phyloP scores from a whole-genome alignment of 208 protist genomes.

The Leishmania braziliensis region DNA sequence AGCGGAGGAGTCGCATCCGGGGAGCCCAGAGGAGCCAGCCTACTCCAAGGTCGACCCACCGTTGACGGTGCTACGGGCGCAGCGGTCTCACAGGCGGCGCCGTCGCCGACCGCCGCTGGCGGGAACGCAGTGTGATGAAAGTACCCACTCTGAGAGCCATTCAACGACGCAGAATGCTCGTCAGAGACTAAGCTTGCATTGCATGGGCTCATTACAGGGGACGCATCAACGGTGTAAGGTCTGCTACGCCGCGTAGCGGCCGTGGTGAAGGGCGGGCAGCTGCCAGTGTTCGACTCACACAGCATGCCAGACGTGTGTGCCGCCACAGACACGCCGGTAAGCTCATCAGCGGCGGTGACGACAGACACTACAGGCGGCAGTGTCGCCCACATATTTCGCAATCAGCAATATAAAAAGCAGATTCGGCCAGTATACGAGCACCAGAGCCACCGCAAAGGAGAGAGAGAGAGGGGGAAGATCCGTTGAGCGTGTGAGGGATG shows the following conservation, averaged over 20 bases:
- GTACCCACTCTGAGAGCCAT: not conserved
- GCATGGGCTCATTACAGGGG: not conserved
- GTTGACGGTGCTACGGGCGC: not conserved
- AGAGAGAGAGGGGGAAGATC: not conserved
- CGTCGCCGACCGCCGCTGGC: not conserved
- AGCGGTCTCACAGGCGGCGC: not conserved
- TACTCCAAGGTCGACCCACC: not conserved
- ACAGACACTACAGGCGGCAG: conserved; percentile 24
- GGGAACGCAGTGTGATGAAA: not conserved
- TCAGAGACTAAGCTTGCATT: not conserved
- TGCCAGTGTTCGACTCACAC: not conserved
- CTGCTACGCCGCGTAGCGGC: not conserved
- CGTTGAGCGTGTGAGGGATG: not conserved
- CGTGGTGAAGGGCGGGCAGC: not conserved
- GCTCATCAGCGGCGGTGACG: conserved; percentile 17
- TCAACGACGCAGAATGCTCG: not conserved
- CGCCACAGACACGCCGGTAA: conserved; percentile 22
- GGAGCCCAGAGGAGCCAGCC: not conserved
- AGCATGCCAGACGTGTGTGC: conserved; percentile 23
- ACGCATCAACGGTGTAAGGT: not conserved
- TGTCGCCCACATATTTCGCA: conserved; percentile 27
- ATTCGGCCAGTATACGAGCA: not conserved
- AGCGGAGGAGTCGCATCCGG: not conserved
- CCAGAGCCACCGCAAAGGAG: not conserved
- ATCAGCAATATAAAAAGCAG: not conserved